Percentiles rank a stretch among this genome's conserved stretches.
phyloP scores from a whole-genome alignment of 2,329 filamentous ascomycete genomes.

The Fusarium sp. region DNA sequence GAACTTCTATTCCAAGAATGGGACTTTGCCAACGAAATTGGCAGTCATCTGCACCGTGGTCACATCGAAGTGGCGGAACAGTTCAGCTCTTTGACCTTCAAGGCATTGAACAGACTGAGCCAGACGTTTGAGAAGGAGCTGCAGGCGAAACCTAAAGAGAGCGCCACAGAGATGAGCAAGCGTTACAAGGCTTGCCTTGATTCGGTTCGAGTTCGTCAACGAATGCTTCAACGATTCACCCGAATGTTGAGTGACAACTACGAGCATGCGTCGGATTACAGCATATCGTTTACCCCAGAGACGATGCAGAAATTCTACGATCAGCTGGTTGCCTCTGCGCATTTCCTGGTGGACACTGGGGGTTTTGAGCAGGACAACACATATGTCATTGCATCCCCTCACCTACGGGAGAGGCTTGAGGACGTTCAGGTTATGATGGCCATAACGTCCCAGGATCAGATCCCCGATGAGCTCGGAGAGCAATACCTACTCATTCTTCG shows the following conservation, averaged over 20 bases:
- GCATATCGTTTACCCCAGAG: conserved; percentile 76
- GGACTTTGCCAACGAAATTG: conserved; percentile 96
- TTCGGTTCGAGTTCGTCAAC: conserved; percentile 93
- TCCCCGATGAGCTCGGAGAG: conserved; percentile 77
- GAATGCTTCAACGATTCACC: conserved; percentile 96
- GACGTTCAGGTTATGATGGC: conserved; percentile 89
- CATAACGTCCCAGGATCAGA: conserved; percentile 67
- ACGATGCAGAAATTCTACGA: conserved; percentile 82
- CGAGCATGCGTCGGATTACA: conserved; percentile 96
- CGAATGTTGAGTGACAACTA: conserved; percentile 92
- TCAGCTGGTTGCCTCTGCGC: conserved; percentile 81
- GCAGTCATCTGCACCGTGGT: conserved; percentile 88
- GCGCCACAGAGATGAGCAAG: conserved; percentile 90
- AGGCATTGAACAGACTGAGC: conserved; percentile 88
- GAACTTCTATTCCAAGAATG: conserved; percentile 98
- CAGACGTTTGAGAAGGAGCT: conserved; percentile 93
- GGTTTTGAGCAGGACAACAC: conserved; percentile 78
- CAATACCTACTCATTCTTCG: conserved; percentile 84
- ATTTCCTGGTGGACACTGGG: conserved; percentile 84
- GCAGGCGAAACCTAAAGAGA: conserved; percentile 84
- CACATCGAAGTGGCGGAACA: conserved; percentile 98
- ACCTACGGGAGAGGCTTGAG: conserved; percentile 77
- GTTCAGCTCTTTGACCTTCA: conserved; percentile 93
- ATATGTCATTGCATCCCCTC: conserved; percentile 86
- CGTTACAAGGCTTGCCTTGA: conserved; percentile 95